Evolutionary conservation across 2,329 filamentous ascomycete genomes (phyloP).

Genomic region (Colletotrichum cereale): DNA sequence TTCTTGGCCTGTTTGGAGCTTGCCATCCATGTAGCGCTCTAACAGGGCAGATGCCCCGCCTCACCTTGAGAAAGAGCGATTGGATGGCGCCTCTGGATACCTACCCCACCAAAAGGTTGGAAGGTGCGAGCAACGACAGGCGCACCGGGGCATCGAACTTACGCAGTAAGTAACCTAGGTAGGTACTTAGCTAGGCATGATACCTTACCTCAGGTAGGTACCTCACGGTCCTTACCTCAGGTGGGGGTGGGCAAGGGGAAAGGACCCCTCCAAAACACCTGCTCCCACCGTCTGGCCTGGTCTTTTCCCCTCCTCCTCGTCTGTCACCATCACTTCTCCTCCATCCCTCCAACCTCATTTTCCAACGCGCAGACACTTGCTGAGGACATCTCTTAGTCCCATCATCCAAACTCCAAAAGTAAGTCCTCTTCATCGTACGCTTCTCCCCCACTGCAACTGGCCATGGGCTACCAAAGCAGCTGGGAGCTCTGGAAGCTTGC

Average conservation of each 20-base stretch:
- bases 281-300: constrained; percentile 21
- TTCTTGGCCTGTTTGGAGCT: constrained; percentile 31
- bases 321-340: constrained; percentile 14
- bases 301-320: constrained; percentile 22
- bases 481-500: constrained; percentile 33
- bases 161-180: constrained; percentile 19
- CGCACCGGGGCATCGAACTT: constrained; percentile 11
- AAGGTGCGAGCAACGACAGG: constrained; percentile 27
- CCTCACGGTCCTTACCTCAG: constrained; percentile 28
- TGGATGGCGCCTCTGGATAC: constrained; percentile 27
- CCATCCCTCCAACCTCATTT: constrained; percentile 25
- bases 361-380: constrained; percentile 24
- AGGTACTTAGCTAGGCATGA: not conserved
- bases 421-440: constrained; percentile 9
- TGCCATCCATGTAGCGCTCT: constrained; percentile 21
- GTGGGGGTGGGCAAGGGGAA: constrained; percentile 36
- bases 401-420: constrained; percentile 26
- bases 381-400: constrained; percentile 11
- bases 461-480: constrained; percentile 13
- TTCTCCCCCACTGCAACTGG: constrained; percentile 11
- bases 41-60: constrained; percentile 38
- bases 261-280: constrained; percentile 39
- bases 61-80: constrained; percentile 15
- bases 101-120: constrained; percentile 37
- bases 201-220: constrained; percentile 19